Percentiles rank a stretch among this genome's conserved stretches.
Evolutionary conservation across 2,329 filamentous ascomycete genomes (phyloP).

Genomic region (Teratosphaeria nubilosa): DNA sequence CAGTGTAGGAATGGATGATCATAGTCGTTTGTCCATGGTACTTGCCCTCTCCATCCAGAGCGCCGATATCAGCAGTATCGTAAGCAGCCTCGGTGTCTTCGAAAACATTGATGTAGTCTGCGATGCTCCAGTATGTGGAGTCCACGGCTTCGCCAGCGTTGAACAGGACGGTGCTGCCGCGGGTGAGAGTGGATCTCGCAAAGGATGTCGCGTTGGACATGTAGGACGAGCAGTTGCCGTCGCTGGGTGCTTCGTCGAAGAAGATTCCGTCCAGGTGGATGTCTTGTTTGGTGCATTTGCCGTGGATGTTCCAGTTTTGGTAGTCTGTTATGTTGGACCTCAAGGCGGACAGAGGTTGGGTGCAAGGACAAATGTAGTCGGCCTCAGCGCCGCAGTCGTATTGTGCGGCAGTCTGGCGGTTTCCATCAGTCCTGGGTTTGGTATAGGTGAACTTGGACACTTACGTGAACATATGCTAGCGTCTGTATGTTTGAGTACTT

Average conservation of each 20-base stretch:
- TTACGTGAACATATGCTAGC: constrained; percentile 20
- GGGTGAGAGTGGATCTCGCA: constrained; percentile 3
- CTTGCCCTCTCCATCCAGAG: constrained; percentile 3
- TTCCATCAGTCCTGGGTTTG: neutral
- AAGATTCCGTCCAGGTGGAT: constrained; percentile 21
- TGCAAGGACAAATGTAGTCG: constrained; percentile 13
- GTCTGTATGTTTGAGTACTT: constrained; percentile 16
- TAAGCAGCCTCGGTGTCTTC: constrained; percentile 9
- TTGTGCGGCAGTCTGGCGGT: constrained; percentile 9
- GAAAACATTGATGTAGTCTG: constrained; percentile 17
- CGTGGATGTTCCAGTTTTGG: constrained; percentile 3
- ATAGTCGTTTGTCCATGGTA: constrained; percentile 8
- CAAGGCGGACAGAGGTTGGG: constrained; percentile 4
- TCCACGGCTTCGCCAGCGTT: constrained; percentile 13
- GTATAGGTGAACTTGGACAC: neutral
- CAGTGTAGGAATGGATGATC: constrained; percentile 10
- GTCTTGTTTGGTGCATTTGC: constrained; percentile 5
- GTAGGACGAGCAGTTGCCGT: constrained; percentile 7
- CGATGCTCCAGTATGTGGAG: constrained; percentile 9
- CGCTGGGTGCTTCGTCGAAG: constrained; percentile 20
- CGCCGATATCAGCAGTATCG: constrained; percentile 4
- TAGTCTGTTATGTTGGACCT: constrained; percentile 5
- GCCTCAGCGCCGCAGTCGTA: constrained; percentile 11
- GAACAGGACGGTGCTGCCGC: constrained; percentile 13
- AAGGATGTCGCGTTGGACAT: constrained; percentile 10